Conservation (phyloP, 176 grass and related monocot genomes). For the Avena sativa region DNA sequence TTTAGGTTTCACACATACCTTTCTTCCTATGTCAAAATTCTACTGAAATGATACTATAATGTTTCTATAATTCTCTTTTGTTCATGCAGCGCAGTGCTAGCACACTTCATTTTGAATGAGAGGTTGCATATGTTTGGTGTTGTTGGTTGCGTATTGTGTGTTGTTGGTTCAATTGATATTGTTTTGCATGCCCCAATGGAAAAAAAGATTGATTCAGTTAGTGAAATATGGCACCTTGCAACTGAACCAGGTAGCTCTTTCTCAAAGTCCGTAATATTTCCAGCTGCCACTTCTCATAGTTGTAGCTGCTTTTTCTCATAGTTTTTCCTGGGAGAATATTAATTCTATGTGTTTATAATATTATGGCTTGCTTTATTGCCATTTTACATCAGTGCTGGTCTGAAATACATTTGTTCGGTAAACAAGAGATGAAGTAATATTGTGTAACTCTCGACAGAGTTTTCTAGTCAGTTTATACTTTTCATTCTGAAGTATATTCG, state of each 20-base stretch:
- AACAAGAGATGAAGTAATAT: neutral
- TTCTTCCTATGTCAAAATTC: neutral
- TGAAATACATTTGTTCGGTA: neutral
- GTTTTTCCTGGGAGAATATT: neutral
- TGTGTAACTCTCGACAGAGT: neutral
- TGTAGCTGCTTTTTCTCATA: conserved; percentile 18
- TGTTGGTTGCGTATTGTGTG: conserved; percentile 83
- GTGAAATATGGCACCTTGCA: conserved; percentile 92
- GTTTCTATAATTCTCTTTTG: conserved; percentile 48
- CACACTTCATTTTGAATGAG: conserved; percentile 81
- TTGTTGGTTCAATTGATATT: conserved; percentile 80
- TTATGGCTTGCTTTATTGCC: neutral
- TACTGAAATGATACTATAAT: neutral
- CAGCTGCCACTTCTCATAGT: conserved; percentile 2
- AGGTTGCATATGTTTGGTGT: conserved; percentile 90
- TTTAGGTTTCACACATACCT: conserved; percentile 66
- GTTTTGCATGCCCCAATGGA: conserved; percentile 91
- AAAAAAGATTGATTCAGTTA: conserved; percentile 82
- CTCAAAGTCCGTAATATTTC: neutral
- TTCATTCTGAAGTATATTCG: neutral
- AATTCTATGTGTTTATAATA: conserved; percentile 16
- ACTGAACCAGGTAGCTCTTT: conserved; percentile 69
- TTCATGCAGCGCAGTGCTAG: conserved; percentile 88
- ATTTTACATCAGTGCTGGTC: neutral
- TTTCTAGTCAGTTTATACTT: conserved; percentile 16